Conservation (phyloP, 2,329 filamentous ascomycete species). For the Rutstroemia sp. region DNA sequence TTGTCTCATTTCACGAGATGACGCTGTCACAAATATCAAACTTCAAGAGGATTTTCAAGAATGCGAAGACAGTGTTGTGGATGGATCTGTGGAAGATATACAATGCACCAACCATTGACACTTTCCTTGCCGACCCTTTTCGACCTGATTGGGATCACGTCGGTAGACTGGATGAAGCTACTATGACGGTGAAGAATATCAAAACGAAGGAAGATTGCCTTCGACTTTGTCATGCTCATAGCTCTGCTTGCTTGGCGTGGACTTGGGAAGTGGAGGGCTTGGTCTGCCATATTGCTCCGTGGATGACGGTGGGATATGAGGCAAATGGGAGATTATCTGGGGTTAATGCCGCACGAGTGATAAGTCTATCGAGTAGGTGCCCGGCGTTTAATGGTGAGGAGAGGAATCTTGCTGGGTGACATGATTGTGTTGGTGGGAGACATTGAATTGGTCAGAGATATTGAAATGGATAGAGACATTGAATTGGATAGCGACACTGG, state of each 20-base stretch:
- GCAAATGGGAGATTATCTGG: conserved; percentile 32
- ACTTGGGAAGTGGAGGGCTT: conserved; percentile 36
- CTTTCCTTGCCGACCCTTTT: conserved; percentile 33
- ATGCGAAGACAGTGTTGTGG: conserved; percentile 6
- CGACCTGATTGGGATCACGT: conserved; percentile 41
- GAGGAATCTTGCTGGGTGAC: too few species aligned
- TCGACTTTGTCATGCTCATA: conserved; percentile 34
- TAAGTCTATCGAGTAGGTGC: background rate
- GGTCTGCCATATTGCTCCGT: conserved; percentile 41
- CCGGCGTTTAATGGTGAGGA: background rate
- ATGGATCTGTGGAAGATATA: conserved; percentile 25
- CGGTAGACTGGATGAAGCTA: conserved; percentile 39
- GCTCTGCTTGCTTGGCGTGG: conserved; percentile 43
- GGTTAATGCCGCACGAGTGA: conserved; percentile 27
- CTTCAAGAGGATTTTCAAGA: background rate
- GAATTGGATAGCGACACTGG: too few species aligned
- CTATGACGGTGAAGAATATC: conserved; percentile 33
- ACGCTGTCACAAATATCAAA: background rate
- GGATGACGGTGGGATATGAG: conserved; percentile 40
- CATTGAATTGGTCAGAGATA: too few species aligned
- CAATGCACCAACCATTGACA: conserved; percentile 31
- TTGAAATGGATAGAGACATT: too few species aligned
- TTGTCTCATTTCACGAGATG: conserved; percentile 12
- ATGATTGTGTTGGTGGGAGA: too few species aligned
- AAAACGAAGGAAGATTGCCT: conserved; percentile 37